A percentile compares a stretch with the other conserved stretches of the same genome.
phyloP scores from a whole-genome alignment of 2,329 filamentous ascomycete genomes.

The Aureobasidium sp. region DNA sequence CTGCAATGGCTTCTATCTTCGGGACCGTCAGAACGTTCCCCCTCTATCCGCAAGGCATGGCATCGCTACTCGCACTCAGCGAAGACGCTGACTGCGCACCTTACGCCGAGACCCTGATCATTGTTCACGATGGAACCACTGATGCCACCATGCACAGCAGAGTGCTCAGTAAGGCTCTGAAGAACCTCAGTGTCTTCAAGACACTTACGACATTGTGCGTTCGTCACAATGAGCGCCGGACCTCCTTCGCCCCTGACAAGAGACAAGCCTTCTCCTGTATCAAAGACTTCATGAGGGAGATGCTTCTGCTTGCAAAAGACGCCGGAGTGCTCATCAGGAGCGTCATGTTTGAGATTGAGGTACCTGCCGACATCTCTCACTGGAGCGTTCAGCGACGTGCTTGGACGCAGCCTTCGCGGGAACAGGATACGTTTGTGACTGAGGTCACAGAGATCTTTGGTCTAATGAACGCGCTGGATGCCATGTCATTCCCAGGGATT shows the following conservation, averaged over 20 bases:
- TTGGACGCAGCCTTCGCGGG: not conserved
- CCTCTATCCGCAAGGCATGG: not conserved
- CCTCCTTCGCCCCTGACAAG: not conserved
- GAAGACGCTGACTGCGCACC: not conserved
- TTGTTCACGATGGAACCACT: not conserved
- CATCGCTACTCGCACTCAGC: not conserved
- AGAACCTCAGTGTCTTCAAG: not conserved
- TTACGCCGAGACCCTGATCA: not conserved
- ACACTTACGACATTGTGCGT: not conserved
- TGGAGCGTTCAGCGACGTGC: too few relatives aligned
- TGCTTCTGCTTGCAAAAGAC: not conserved
- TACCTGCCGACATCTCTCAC: too few relatives aligned
- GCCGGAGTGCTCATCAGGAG: not conserved
- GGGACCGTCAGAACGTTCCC: not conserved
- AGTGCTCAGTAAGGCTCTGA: fast-evolving
- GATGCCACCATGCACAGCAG: too few relatives aligned
- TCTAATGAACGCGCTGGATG: too few relatives aligned
- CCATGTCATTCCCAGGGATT: too few relatives aligned
- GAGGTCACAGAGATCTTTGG: too few relatives aligned
- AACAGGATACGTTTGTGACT: not conserved
- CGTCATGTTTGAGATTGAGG: too few relatives aligned
- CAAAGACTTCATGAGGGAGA: not conserved
- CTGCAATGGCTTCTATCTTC: not conserved
- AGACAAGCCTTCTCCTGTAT: not conserved
- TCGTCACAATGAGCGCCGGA: not conserved